Evolutionary conservation across 345 rosid species (phyloP).

Genomic region (Eucalyptus regnans): DNA sequence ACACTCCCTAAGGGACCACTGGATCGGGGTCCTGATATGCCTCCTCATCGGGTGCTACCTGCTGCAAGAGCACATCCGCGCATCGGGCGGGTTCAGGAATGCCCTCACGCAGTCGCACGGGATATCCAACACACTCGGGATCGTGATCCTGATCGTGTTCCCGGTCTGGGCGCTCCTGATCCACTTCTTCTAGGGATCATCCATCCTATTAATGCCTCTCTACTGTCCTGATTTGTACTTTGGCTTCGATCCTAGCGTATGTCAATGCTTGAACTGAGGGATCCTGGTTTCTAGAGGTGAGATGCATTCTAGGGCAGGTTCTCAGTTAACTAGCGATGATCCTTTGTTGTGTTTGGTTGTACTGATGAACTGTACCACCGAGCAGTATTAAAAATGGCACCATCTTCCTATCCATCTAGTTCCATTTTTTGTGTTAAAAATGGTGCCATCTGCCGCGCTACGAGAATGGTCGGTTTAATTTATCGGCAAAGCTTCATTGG

Average conservation of each 20-base stretch:
- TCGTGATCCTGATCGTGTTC: slow-evolving; percentile 63
- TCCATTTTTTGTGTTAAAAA: no score
- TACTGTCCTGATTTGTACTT: neutral
- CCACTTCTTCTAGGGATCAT: slow-evolving; percentile 20
- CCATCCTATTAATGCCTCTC: neutral
- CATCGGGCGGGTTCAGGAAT: slow-evolving; percentile 86
- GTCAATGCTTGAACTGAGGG: neutral
- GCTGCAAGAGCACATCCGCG: slow-evolving; percentile 83
- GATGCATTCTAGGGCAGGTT: neutral
- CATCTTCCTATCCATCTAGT: neutral
- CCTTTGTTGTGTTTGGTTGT: neutral
- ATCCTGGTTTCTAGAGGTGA: neutral
- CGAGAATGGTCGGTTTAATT: neutral
- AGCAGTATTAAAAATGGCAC: neutral
- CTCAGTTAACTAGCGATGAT: neutral
- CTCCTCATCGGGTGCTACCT: slow-evolving; percentile 77
- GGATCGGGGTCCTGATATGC: slow-evolving; percentile 59
- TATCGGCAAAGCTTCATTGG: neutral
- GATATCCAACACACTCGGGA: slow-evolving; percentile 74
- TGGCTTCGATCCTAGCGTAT: neutral
- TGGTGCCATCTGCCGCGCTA: no score
- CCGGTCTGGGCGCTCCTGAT: slow-evolving; percentile 70
- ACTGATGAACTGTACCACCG: neutral
- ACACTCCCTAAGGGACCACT: slow-evolving; percentile 34
- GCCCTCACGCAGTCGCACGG: slow-evolving; percentile 63